Evolutionary conservation across 306 rosid genomes (phyloP), one percentile per base, ranked within the genome.

Genomic region (Glycyrrhiza uralensis): DNA sequence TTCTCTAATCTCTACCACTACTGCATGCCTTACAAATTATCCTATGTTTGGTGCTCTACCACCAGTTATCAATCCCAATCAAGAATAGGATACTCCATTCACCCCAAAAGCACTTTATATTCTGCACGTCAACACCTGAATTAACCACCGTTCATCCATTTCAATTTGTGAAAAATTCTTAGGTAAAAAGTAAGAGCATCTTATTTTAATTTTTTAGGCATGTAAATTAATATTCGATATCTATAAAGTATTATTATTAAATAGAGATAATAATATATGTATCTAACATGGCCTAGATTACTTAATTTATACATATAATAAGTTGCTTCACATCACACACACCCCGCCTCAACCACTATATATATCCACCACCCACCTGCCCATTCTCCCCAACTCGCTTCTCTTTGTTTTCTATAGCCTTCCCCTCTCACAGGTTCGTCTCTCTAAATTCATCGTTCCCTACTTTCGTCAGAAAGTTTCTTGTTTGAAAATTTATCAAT

Each of bases 31-130:
- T 10, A 52, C 73, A 75, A 57, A 47, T 32, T 32, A 14, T 67
- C 20, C 55, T 14, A 20, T 22, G 70, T 32, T 59, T 19, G 23
- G 7, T 14, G 69, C 36, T 49, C 61, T 58, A 9, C 23, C 44
- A 46, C 70, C 33, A 15, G n/a, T 45, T 58, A 30, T 54, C 51
- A 50, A 50, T 15, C 72, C 57, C 23, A 61, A n/a, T 63, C 54
- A 58, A 64, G 78, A 63, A 78, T 78, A 42, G 0, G 74, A 78
- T 78, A 51, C 81, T 62, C 60, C 77, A 51, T 77, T 65, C 41
- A 70, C 64, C 64, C 71, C 59, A 77, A 61, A 75, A 69, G 49
- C 71, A 59, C 76, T 47, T 68, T 19, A 46, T 76, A 57, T 76
- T 76, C 63, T 69, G 4, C 54, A 46, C 56, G 39, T 12, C 51